Evolutionary conservation across 345 rosid genomes (phyloP), one percentile per base, ranked within the genome.

Genomic region (Citrus unshiu): DNA sequence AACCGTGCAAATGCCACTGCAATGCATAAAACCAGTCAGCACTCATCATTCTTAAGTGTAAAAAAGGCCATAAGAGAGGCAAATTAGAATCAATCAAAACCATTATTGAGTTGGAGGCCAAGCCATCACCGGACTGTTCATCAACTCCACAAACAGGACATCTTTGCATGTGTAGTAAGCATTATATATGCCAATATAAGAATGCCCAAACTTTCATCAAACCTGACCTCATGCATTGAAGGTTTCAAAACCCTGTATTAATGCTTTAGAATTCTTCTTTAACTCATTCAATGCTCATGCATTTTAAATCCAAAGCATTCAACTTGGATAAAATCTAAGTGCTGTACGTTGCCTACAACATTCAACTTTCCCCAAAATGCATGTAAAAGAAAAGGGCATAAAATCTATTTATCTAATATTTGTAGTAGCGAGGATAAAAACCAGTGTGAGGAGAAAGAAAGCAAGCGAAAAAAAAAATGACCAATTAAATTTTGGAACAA

Each of bases 1-100:
- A 91, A 75, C 71, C 89, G 87, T 58, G 99, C 98, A 82, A 96
- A 93, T 75, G 94, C 97, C 85, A 96, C 99, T 96, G 87, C 81
- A 78, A 76, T 27, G 29, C 7, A 80, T 65, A 80, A 83, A 32
- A 80, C n/a, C 74, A 60, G 40, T 67, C 43, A 77, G 68, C 49
- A n/a, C 16, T 72, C 57, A 78, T 58, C 54, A 14, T 30, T 6
- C 2, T 35, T 59, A 37, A 61, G 56, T 40, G 79, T 37, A 40
- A 49, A 37, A 66, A 34, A 37, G 57, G 63, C 71, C 54, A 25
- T 46, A 14, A 49, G 4, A 54, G n/a, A 39, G 43, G 35, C 30
- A 59, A 37, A 68, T 61, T 40, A 25, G 27, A 60, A 68, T 68
- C 73, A 65, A 65, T 35, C 66, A 73, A 79, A 57, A 19, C n/a